Base-by-base conservation (phyloP, 2,329 filamentous ascomycete genomes). In the Colletotrichum sp. region DNA sequence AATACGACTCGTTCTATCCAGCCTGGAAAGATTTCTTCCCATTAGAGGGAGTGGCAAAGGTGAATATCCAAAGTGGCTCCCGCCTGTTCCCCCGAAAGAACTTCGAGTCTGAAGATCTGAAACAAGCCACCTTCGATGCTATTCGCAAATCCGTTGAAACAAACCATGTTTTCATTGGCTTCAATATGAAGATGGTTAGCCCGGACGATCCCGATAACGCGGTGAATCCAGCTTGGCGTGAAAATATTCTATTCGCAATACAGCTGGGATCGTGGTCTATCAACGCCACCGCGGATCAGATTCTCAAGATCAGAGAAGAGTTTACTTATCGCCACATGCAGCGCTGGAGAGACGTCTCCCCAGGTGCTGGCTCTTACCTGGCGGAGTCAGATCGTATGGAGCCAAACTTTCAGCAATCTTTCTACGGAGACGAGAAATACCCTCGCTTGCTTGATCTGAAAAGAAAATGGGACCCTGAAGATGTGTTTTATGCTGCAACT, bases 151-250 rank as follows among this genome's bases (percentile, higher is more conserved):
- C 71, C 3, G 31, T 70, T n/a, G 71, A 70, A 62, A 54, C 58
- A 16, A 65, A 38, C 8, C 66, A 69, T 13, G 59, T 72, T 5
- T 72, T 72, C 51, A 58, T 69, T 5, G 66, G 66, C 5, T 64
- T 72, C 58, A 72, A 69, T 7, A 72, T 69, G 13, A 69, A 72
- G n/a, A 65, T 43, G 21, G 47, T n/a, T 21, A 69, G 70, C 29
- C 66, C 58, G 5, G 70, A 72, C 12, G 18, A 79, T 27, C 68
- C 80, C 8, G 78, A 80, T 51, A 85, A 83, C 24, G 81, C 84
- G 6, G 79, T 83, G 21, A 84, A 84, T 62, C 86, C 86, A 1
- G 87, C 86, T 0, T 89, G 87, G 86, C 81, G 87, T 24, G 81
- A 82, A 0, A 82, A 82, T 9, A 77, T 80, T 24, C 77, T 84